A percentile compares a stretch with the other conserved stretches of the same genome.
Conservation (phyloP, 805 yeast species). For the Starmerella sirachaensis region DNA sequence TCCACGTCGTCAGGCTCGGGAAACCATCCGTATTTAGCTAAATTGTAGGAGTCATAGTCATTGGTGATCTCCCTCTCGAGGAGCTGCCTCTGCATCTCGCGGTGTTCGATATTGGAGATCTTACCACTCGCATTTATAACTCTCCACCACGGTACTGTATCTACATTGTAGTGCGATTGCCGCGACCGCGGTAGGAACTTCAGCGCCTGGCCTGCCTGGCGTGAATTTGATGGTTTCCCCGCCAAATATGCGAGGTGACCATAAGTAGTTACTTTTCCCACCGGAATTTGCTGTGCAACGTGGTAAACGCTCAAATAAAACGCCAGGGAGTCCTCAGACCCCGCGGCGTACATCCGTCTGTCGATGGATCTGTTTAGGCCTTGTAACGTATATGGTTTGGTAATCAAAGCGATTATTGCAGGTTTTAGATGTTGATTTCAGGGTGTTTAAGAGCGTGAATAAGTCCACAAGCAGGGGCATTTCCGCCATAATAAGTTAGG, state of each 20-base stretch:
- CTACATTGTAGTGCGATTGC: constrained; percentile 24
- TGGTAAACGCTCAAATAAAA: constrained; percentile 53
- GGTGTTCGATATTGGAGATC: constrained; percentile 41
- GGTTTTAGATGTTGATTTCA: no score
- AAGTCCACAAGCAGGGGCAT: no score
- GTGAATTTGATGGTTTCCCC: constrained; percentile 49
- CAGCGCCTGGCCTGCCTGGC: constrained; percentile 64
- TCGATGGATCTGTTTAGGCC: background rate
- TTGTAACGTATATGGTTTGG: no score
- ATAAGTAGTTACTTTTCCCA: constrained; percentile 56
- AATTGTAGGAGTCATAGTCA: constrained; percentile 30
- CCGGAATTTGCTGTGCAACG: constrained; percentile 43
- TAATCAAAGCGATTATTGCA: no score
- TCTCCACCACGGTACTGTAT: constrained; percentile 69
- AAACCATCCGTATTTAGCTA: constrained; percentile 55
- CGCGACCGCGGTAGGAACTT: constrained; percentile 36
- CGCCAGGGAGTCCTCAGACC: constrained; percentile 38
- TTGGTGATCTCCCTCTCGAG: constrained; percentile 38
- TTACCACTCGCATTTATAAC: constrained; percentile 53
- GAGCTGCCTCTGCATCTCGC: constrained; percentile 35
- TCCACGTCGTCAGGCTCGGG: constrained; percentile 31
- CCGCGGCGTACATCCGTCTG: constrained; percentile 18
- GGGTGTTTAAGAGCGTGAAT: no score
- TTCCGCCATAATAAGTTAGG: no score
- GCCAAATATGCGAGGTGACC: constrained; percentile 62